A percentile compares a stretch with the other conserved stretches of the same genome.
Conservation (phyloP, 1,284 basidiomycete species). For the Termitomyces sp. region DNA sequence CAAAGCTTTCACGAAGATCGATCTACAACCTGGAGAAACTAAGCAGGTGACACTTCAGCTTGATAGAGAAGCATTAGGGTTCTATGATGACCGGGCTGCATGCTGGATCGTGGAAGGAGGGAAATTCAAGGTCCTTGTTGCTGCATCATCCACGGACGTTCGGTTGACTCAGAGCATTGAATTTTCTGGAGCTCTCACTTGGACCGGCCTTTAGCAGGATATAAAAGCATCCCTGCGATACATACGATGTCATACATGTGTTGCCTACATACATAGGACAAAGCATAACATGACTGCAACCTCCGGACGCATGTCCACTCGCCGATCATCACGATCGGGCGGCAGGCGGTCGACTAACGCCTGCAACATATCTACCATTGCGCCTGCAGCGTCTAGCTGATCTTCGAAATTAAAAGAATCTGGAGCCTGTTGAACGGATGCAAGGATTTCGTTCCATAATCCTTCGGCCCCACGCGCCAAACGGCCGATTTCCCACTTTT, state of each 20-base stretch:
- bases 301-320: slow-evolving; percentile 38
- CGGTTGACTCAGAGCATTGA: slow-evolving; percentile 29
- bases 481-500: slow-evolving; percentile 62
- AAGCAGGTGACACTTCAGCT: slow-evolving; percentile 34
- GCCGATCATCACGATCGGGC: slow-evolving; percentile 14
- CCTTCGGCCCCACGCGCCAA: slow-evolving; percentile 49
- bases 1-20: slow-evolving; percentile 42
- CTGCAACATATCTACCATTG: slow-evolving; percentile 61
- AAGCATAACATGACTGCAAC: slow-evolving; percentile 45
- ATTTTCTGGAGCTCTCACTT: slow-evolving; percentile 32
- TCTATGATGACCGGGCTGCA: slow-evolving; percentile 36
- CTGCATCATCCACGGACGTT: slow-evolving; percentile 33
- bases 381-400: slow-evolving; percentile 59
- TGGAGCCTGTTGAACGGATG: slow-evolving; percentile 32
- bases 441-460: slow-evolving; percentile 56
- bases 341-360: slow-evolving; percentile 52
- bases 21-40: slow-evolving; percentile 36
- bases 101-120: slow-evolving; percentile 44
- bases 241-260: neutral
- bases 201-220: slow-evolving; percentile 33
- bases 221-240: neutral
- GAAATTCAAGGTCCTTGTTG: slow-evolving; percentile 36
- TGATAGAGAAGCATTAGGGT: slow-evolving; percentile 38
- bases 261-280: too few relatives aligned
- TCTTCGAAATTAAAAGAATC: slow-evolving; percentile 46